Percentiles rank a stretch among this genome's conserved stretches.
These are phyloP conservation scores for Pachyrhizus erosus DNA, from an alignment of 306 rosid species.

Conservation along the genomic window DNA sequence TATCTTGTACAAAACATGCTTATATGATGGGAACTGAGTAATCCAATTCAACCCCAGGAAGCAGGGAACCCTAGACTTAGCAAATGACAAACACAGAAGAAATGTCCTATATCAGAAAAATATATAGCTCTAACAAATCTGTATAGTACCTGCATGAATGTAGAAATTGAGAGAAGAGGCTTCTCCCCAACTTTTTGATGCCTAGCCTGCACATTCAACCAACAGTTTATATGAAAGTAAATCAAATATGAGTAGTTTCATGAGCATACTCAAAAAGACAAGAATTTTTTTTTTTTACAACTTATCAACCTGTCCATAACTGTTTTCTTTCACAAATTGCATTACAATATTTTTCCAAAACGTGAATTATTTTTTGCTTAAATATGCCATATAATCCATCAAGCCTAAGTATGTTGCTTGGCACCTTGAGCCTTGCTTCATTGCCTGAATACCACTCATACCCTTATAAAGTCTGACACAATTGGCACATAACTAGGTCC, in stretches of 20 bases:
- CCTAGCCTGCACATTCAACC: slow-evolving; percentile 84
- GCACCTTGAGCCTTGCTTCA: not conserved
- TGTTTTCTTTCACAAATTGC: not conserved
- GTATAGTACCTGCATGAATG: slow-evolving; percentile 76
- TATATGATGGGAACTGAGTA: not conserved
- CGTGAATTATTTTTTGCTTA: not conserved
- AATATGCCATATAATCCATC: not conserved
- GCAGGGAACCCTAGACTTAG: not conserved
- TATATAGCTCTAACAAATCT: slow-evolving; percentile 6
- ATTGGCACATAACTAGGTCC: not conserved
- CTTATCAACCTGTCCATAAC: not conserved
- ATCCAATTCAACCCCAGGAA: slow-evolving; percentile 36
- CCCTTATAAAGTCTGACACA: not conserved
- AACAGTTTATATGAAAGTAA: not conserved
- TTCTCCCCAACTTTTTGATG: slow-evolving; percentile 97
- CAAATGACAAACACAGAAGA: slow-evolving; percentile 25
- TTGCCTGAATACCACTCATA: not conserved
- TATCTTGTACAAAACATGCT: slow-evolving; percentile 12
- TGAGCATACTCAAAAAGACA: slow-evolving; percentile 12
- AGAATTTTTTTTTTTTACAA: not conserved
- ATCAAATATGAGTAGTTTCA: slow-evolving; percentile 10
- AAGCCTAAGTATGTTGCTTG: slow-evolving; percentile 11
- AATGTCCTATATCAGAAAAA: slow-evolving; percentile 26
- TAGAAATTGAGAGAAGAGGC: slow-evolving; percentile 91
- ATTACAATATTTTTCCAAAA: slow-evolving; percentile 15